Evolutionary conservation across 768 basidiomycete genomes (phyloP), one percentile per base, ranked within the genome.

Genomic region (Tricholoma sp.): DNA sequence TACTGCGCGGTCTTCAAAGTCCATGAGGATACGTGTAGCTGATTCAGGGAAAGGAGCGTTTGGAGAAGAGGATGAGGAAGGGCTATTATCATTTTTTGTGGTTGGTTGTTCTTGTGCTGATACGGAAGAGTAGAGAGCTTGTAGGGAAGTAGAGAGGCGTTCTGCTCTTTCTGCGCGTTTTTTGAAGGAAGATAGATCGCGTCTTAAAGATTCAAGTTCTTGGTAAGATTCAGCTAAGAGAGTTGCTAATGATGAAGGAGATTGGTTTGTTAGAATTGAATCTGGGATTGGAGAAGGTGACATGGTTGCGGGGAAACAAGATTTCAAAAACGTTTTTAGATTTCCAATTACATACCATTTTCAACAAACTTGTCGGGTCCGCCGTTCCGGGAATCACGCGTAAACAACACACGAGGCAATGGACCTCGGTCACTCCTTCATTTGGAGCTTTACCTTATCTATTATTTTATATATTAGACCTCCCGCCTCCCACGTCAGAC

Each of bases 131-230:
- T 46, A 58, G n/a, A 65, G 57, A 0, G 58, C 12, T 50, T 64
- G 63, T 34, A 73, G 59, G 1, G 70, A 61, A 6, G 67, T 54
- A 27, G 59, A 32, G 50, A 74, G 70, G 1, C 79, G 74, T 52
- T 87, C 86, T 0, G 80, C 76, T 59, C 79, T 76, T 41, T 85
- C 84, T 0, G 80, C 79, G 50, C 83, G 77, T 55, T 75, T 77
- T 34, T 69, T 67, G 0, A 70, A 58, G 0, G 60, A 12, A 2
- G 64, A 57, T 59, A 87, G 79, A 56, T 87, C 82, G 34, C 72
- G 74, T 18, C 76, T 73, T 51, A 87, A 76, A 18, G 54, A 10
- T 11, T 87, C 85, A 34, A 71, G 66, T 47, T 87, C 84, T 61
- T 72, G 72, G 63, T 81, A 82, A 49, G 80, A 75, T 34, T 77